Percentiles rank a stretch among this genome's conserved stretches.
Conservation (phyloP, 208 protist species). For the Trypanosoma brucei region DNA sequence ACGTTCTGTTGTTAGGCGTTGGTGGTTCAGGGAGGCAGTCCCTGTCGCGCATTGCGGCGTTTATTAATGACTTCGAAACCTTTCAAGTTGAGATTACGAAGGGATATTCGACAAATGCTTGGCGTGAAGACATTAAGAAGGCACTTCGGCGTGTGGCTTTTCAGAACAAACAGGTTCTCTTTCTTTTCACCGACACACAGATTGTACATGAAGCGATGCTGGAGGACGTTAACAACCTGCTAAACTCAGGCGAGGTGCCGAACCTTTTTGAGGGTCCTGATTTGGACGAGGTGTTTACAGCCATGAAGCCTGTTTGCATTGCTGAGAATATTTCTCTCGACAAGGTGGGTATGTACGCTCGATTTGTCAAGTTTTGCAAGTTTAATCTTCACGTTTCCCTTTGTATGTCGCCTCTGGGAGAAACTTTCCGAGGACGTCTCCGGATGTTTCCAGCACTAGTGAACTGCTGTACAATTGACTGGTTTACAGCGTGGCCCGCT, state of each 20-base stretch:
- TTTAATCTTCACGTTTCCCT: constrained; percentile 95
- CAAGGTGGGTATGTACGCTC: constrained; percentile 93
- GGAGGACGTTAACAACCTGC: constrained; percentile 98
- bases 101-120: constrained; percentile 94
- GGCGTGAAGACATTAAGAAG: constrained; percentile 95
- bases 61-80: constrained; percentile 93
- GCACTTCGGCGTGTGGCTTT: constrained; percentile 90
- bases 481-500: constrained; percentile 96
- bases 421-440: constrained; percentile 93
- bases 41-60: constrained; percentile 93
- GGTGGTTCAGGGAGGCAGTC: constrained; percentile 97
- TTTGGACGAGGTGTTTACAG: constrained; percentile 90
- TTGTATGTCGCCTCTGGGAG: constrained; percentile 96
- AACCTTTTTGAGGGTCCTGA: constrained; percentile 95
- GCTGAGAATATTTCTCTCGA: constrained; percentile 87
- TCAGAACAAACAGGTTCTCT: constrained; percentile 95
- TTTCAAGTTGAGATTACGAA: constrained; percentile 96
- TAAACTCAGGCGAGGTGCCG: constrained; percentile 98
- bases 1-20: constrained; percentile 96
- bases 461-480: constrained; percentile 99
- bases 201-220: constrained; percentile 97
- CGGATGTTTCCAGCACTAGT: constrained; percentile 98
- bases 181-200: constrained; percentile 97
- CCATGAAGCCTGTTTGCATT: constrained; percentile 93
- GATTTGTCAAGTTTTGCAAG: constrained; percentile 92